Conservation (phyloP, 2,329 filamentous ascomycete genomes). For the Ascochyta rabiei region DNA sequence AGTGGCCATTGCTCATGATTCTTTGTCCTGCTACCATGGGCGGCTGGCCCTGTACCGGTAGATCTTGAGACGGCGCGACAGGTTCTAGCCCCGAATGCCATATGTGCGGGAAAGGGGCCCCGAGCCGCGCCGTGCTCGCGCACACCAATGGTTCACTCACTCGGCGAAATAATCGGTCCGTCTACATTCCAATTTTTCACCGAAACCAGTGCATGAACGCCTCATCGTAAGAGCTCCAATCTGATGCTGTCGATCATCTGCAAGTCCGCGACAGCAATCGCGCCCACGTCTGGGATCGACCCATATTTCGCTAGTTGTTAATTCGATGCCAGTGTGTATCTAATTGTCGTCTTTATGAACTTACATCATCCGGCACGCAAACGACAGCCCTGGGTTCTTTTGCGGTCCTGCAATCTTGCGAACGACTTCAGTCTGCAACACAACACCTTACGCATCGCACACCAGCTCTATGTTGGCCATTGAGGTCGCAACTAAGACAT, state of each 20-base stretch:
- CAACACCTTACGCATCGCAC: no score
- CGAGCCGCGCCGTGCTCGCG: not conserved
- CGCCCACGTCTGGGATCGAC: not conserved
- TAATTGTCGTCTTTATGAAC: no score
- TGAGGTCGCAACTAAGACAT: no score
- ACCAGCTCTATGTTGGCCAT: no score
- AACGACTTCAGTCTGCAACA: no score
- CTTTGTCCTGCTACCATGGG: not conserved
- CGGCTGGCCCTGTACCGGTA: no score
- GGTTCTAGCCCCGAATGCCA: not conserved
- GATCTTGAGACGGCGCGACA: constrained; percentile 1
- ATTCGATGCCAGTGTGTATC: no score
- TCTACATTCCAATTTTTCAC: not conserved
- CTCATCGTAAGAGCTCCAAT: not conserved
- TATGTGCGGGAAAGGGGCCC: not conserved
- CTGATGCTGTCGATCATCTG: not conserved
- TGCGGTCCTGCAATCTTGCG: no score
- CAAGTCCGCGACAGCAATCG: not conserved
- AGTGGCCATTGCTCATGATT: not conserved
- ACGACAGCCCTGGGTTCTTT: no score
- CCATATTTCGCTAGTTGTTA: not conserved
- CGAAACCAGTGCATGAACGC: constrained; percentile 4
- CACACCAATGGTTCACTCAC: constrained; percentile 1
- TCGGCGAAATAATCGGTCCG: constrained; percentile 4
- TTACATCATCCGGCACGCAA: no score